Evolutionary conservation across 2,329 filamentous ascomycete species (phyloP), one percentile per base, ranked within the genome.

Genomic region (Colletotrichum viniferum): DNA sequence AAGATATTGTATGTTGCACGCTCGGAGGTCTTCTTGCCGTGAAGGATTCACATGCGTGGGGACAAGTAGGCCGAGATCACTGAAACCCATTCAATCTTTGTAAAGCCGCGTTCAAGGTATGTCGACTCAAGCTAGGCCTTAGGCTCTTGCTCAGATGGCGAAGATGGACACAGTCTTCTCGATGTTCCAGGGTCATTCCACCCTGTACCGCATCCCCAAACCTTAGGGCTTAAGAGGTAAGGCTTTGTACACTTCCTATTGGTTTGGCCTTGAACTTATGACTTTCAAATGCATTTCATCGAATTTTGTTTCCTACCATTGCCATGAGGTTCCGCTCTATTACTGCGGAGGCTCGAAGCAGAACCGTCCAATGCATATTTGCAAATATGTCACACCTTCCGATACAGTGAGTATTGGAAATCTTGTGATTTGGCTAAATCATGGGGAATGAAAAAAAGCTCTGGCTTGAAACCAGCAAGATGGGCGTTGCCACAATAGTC

Each of bases 191-290:
- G 43, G n/a, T 21, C 43, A 21, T 1, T 43, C 16, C 16, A 38
- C 36, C 8, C 9, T 18, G 36, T 48, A 21, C n/a, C n/a, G 2
- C 18, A 21, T 12, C 38, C 38, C 9, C 9, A 43, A 52, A 52
- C n/a, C n/a, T 24, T 0, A 21, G 12, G 12, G 12, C 0, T 52
- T 21, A 0, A 52, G 10, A 21, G 0, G 2, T 52, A 13, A 48
- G 18, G 18, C 38, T n/a, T 6, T 48, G 0, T 48, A 3, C 43
- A 21, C 43, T 52, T 1, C 10, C 1, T 7, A 1, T 21, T 21
- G 8, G 0, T 21, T 13, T 21, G n/a, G 18, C 4, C 10, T 52
- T 52, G 10, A 52, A 21, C 3, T 0, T 10, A 13, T 21, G 0
- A 10, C 10, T 52, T 52, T 21, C n/a, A 24, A 12, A 52, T 24